Conservation (phyloP, 148 eudicot genomes). For the Pouteria glomerata region DNA sequence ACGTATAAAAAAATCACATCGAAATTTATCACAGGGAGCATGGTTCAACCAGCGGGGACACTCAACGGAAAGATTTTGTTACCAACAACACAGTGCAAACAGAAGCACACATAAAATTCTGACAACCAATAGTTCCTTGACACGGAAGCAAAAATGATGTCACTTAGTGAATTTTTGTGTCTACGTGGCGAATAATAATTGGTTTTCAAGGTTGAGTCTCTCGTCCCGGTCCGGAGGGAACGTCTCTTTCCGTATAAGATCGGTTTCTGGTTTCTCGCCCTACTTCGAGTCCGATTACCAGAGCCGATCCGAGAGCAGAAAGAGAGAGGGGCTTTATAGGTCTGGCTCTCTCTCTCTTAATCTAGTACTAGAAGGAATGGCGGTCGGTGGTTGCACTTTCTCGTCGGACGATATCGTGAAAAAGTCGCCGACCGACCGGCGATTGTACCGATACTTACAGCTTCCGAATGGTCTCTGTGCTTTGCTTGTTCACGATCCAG, state of each 20-base stretch:
- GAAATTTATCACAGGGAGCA: too few relatives aligned
- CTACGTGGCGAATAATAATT: neutral
- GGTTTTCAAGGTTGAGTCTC: neutral
- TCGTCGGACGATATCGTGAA: constrained; percentile 64
- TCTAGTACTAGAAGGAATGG: constrained; percentile 25
- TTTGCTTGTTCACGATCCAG: constrained; percentile 82
- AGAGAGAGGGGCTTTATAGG: constrained; percentile 2
- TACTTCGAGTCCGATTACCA: neutral
- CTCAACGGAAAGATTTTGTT: too few relatives aligned
- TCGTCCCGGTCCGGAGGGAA: neutral
- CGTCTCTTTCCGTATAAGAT: too few relatives aligned
- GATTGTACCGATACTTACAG: constrained; percentile 63
- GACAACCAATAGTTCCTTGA: neutral
- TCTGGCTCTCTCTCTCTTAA: neutral
- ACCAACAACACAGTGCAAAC: neutral
- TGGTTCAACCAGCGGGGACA: too few relatives aligned
- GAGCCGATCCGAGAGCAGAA: neutral
- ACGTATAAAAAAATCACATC: too few relatives aligned
- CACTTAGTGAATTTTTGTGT: neutral
- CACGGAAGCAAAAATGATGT: neutral
- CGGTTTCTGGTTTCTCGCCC: too few relatives aligned
- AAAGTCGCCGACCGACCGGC: constrained; percentile 70
- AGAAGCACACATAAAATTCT: neutral
- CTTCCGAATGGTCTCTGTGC: constrained; percentile 80
- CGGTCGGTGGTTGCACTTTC: constrained; percentile 30